Evolutionary conservation across 2,329 filamentous ascomycete species (phyloP), one percentile per base, ranked within the genome.

Genomic region (Xylaria sp.): DNA sequence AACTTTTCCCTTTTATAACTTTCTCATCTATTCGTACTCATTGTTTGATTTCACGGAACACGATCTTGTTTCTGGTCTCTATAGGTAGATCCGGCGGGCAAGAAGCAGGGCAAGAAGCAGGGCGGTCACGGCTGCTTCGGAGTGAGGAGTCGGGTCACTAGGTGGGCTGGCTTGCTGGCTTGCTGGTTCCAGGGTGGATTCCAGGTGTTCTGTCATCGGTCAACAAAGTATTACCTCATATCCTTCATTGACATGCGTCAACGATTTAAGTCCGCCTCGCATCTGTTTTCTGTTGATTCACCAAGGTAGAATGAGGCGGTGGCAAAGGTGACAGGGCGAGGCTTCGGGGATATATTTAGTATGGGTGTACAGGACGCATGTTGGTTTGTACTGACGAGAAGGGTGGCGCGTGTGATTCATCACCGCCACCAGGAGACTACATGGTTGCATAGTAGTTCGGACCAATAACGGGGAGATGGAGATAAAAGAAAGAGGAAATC

Each of bases 111-210:
- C 54, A 55, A 55, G 50, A 54, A 57, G 57, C 51, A 57, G 44
- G 50, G 48, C 47, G 49, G 42, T 52, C 53, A 39, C 50, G 51
- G 49, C 50, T 54, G 56, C 56, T 58, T 21, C 17, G 38, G 29
- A 45, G 39, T 56, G 52, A 55, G 59, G 55, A 65, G 54, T 61
- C 51, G 45, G 57, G 60, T 49, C 45, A 49, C 50, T 56, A 52
- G 61, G 56, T 60, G 50, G 55, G 58, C 47, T 61, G 53, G 55
- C 56, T 62, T 21, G 52, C 51, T 53, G 58, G 58, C 60, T 62
- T 21, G 52, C 51, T 53, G 58, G 58, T 58, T 61, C 51, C 40
- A 43, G 18, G n/a, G 38, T 43, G 38, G 39, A 43, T 34, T 39
- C 39, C 20, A 34, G 18, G 18, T 54, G 37, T 42, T 42, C 41